Conservation (phyloP, 441 rosid species). For the Melastoma candidum region DNA sequence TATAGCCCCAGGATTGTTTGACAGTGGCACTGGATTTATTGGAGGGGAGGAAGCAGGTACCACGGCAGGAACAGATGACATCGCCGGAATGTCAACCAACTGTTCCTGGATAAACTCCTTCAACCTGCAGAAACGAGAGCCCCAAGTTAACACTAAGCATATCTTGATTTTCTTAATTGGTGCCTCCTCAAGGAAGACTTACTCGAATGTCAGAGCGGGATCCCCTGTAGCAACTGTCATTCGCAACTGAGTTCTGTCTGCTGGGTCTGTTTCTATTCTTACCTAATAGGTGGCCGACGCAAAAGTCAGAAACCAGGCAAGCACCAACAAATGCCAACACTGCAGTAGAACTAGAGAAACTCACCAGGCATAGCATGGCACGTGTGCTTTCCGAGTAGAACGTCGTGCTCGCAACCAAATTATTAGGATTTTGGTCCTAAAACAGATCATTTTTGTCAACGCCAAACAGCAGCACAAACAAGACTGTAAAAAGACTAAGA, state of each 20-base stretch:
- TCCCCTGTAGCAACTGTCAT: conserved; percentile 94
- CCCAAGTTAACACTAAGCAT: background rate
- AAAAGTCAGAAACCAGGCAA: conserved; percentile 3
- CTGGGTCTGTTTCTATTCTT: conserved; percentile 98
- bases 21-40: conserved; percentile 28
- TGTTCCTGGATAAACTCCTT: conserved; percentile 94
- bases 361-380: conserved; percentile 94
- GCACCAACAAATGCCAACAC: background rate
- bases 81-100: conserved; percentile 45
- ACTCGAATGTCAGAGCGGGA: conserved; percentile 82
- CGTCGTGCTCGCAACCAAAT: conserved; percentile 86
- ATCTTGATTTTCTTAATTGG: no score
- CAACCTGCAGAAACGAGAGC: conserved; percentile 45
- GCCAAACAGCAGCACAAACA: conserved; percentile 8
- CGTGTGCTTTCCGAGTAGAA: conserved; percentile 74
- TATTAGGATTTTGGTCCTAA: conserved; percentile 98
- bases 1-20: conserved; percentile 73
- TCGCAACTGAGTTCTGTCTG: conserved; percentile 96
- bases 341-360: conserved; percentile 8
- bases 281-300: conserved; percentile 30
- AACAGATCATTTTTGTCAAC: conserved; percentile 17
- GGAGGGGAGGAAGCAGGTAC: conserved; percentile 31
- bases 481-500: conserved; percentile 5
- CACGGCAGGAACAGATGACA: conserved; percentile 31
- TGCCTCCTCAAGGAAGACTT: conserved; percentile 17